Percentiles rank a stretch among this genome's conserved stretches.
Conservation (phyloP, 192 early-diverging fungal genomes). For the Entomortierella chlamydospora region DNA sequence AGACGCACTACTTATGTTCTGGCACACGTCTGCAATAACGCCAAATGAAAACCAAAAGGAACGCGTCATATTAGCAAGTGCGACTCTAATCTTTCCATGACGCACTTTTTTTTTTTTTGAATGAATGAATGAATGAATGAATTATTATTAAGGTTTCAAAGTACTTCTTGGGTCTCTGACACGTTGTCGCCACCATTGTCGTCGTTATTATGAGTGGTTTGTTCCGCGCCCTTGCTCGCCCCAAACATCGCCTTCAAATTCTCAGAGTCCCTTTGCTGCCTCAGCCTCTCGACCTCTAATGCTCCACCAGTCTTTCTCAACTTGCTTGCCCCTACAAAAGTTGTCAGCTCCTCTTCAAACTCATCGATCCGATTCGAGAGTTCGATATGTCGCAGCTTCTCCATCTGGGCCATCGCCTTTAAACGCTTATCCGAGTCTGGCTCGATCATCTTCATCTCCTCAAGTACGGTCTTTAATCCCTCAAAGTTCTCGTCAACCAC, state of each 20-base stretch:
- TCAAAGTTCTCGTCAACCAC: slow-evolving; percentile 71
- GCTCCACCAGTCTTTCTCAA: slow-evolving; percentile 83
- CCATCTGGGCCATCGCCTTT: slow-evolving; percentile 73
- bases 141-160: not conserved
- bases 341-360: slow-evolving; percentile 78
- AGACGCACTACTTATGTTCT: not conserved
- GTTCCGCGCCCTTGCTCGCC: not conserved
- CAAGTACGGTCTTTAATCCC: slow-evolving; percentile 73
- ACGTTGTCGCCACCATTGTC: not conserved
- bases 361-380: slow-evolving; percentile 77
- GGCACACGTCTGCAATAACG: not conserved
- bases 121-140: not conserved
- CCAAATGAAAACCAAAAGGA: not conserved
- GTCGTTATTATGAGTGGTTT: not conserved
- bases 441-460: slow-evolving; percentile 75
- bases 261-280: slow-evolving; percentile 75
- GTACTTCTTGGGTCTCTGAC: not conserved
- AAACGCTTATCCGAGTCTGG: slow-evolving; percentile 73
- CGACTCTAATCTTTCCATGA: not conserved
- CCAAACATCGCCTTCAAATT: slow-evolving; percentile 66
- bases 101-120: too few species aligned
- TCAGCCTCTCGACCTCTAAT: slow-evolving; percentile 74
- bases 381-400: slow-evolving; percentile 74
- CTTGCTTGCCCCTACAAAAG: slow-evolving; percentile 73
- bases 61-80: slow-evolving; percentile 11